These are phyloP conservation scores for Ascochyta viciae-villosae DNA, from an alignment of 2,329 filamentous ascomycete genomes.

Conservation along the genomic window DNA sequence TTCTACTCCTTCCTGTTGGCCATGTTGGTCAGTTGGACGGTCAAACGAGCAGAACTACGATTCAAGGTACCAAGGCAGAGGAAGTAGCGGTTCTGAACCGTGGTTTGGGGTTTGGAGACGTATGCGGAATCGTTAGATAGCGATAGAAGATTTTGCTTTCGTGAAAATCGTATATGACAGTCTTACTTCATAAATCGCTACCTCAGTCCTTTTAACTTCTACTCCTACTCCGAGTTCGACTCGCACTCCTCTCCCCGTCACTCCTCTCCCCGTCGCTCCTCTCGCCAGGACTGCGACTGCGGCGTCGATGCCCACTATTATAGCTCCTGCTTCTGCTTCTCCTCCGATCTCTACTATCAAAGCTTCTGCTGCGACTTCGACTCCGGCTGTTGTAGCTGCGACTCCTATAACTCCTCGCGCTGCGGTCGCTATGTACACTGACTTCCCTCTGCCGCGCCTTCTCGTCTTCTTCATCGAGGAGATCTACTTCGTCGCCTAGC, in stretches of 20 bases:
- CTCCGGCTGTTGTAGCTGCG: slow-evolving; percentile 15
- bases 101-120: too few relatives aligned
- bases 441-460: slow-evolving; percentile 18
- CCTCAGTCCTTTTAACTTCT: too few relatives aligned
- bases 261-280: background rate
- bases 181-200: too few relatives aligned
- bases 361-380: slow-evolving; percentile 14
- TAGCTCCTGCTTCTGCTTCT: slow-evolving; percentile 19
- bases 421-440: slow-evolving; percentile 19
- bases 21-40: too few relatives aligned
- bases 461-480: slow-evolving; percentile 46
- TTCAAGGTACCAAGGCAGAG: too few relatives aligned
- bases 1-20: too few relatives aligned
- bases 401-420: slow-evolving; percentile 16
- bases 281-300: slow-evolving; percentile 8
- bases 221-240: background rate
- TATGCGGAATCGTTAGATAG: too few relatives aligned
- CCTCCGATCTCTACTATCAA: slow-evolving; percentile 16
- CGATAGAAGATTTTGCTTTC: too few relatives aligned
- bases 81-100: too few relatives aligned
- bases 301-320: slow-evolving; percentile 13
- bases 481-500: slow-evolving; percentile 77
- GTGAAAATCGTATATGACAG: too few relatives aligned
- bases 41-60: too few relatives aligned
- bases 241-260: background rate